Evolutionary conservation across 805 yeast species (phyloP).

Genomic region (Vanderwaltozyma yarrowii): DNA sequence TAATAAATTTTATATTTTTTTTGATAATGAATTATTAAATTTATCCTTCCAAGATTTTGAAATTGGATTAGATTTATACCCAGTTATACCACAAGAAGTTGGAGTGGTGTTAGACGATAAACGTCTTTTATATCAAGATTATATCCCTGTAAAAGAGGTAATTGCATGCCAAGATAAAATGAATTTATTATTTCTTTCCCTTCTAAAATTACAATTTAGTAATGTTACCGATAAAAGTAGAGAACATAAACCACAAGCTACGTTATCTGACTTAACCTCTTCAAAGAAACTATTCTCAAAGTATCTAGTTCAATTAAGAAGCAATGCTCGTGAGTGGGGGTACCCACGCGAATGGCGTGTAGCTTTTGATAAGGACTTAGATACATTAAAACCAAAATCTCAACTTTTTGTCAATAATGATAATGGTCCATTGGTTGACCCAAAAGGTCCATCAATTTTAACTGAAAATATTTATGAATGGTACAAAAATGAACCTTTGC

Average conservation of each 20-base stretch:
- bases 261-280: conserved; percentile 4
- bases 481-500: conserved; percentile 9
- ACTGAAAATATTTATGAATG: conserved; percentile 14
- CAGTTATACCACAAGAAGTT: conserved; percentile 4
- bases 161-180: conserved; percentile 16
- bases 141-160: conserved; percentile 14
- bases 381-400: conserved; percentile 7
- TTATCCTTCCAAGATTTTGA: conserved; percentile 26
- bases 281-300: conserved; percentile 7
- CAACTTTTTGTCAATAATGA: conserved; percentile 9
- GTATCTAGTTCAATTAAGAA: conserved; percentile 9
- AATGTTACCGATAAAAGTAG: conserved; percentile 7
- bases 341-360: conserved; percentile 21
- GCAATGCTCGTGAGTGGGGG: conserved; percentile 16
- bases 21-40: conserved; percentile 16
- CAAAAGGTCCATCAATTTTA: conserved; percentile 11
- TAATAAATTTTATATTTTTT: conserved; percentile 19
- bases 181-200: conserved; percentile 15
- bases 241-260: conserved; percentile 12
- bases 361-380: not conserved
- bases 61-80: conserved; percentile 21
- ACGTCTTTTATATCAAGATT: conserved; percentile 14
- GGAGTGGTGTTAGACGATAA: conserved; percentile 3
- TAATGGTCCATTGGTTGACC: conserved; percentile 10
- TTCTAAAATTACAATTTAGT: conserved; percentile 12